A percentile compares a stretch with the other conserved stretches of the same genome.
Conservation (phyloP, 176 grass and related monocot genomes). For the Miscanthus lutarioriparius region DNA sequence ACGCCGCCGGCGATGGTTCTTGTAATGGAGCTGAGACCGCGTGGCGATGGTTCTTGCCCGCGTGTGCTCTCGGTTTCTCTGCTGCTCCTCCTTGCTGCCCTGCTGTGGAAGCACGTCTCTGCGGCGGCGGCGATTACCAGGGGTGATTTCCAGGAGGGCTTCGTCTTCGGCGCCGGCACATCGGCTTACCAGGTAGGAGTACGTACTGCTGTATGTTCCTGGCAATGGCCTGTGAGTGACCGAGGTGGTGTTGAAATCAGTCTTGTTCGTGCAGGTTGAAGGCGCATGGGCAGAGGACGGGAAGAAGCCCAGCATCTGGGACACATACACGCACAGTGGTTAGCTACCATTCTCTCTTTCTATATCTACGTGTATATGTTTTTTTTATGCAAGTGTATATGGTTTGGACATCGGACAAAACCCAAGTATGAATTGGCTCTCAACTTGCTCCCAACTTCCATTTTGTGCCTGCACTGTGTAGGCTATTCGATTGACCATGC, state of each 20-base stretch:
- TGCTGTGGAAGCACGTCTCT: neutral
- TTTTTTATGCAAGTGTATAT: no score
- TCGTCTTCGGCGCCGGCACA: constrained; percentile 40
- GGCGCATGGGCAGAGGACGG: constrained; percentile 38
- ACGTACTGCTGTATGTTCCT: neutral
- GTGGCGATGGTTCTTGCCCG: neutral
- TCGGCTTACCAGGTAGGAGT: constrained; percentile 29
- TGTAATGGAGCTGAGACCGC: neutral
- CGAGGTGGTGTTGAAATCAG: neutral
- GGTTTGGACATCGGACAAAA: no score
- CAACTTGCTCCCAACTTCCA: no score
- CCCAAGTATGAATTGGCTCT: neutral
- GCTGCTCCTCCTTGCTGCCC: neutral
- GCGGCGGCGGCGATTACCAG: neutral
- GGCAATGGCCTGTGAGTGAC: neutral
- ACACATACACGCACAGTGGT: constrained; percentile 25
- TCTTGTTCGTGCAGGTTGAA: neutral
- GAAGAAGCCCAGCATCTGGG: constrained; percentile 40
- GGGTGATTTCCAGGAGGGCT: constrained; percentile 19
- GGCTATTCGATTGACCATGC: neutral
- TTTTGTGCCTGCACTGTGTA: no score
- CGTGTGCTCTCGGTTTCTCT: neutral
- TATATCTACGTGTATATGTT: no score
- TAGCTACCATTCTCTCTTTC: neutral
- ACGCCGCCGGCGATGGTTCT: no score